Base-by-base conservation (phyloP, 2,329 filamentous ascomycete genomes). In the Apiospora marii region DNA sequence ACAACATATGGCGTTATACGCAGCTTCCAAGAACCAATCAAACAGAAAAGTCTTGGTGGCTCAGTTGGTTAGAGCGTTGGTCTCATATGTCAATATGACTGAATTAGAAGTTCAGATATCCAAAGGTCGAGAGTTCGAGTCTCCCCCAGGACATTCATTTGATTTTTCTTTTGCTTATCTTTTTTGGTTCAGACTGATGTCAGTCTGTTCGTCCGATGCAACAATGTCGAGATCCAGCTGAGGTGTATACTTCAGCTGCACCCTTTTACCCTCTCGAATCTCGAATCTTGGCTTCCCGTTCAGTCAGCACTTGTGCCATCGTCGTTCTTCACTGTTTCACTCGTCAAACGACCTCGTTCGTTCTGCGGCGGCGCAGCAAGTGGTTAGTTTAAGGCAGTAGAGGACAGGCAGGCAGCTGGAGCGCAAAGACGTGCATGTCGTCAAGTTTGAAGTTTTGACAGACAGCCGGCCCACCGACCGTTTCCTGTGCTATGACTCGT, bases 51-150 rank as follows among this genome's bases (percentile, higher is more conserved):
- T 82, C 80, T 83, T 82, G 77, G 79, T 83, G 81, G 81, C 82
- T 83, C 80, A 83, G 82, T 83, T 82, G 82, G 81, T 80, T 81
- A 83, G 81, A 83, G 82, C 81, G 82, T 83, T 81, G 81, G 82
- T 83, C 81, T 83, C 81, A 83, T 83, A 83, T 61, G n/a, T 22
- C 44, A 49, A 69, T 30, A 44, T 30, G 48, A 69, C 44, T 46
- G 41, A 19, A 46, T 34, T n/a, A 68, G n/a, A 68, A 68, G 16
- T 46, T 68, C 44, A 69, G 67, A 46, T 43, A 69, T 69, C 67
- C 67, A 69, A 69, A 69, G 67, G 67, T 37, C 67, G 67, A 46
- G 67, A 69, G 67, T 69, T 69, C 67, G 67, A 69, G 67, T 69
- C 67, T 69, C 67, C 44, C 67, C 67, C 44, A 69, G 67, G 67